These are phyloP conservation scores for Moricandia moricandioides DNA, from an alignment of 345 rosid genomes.

Conservation along the genomic window DNA sequence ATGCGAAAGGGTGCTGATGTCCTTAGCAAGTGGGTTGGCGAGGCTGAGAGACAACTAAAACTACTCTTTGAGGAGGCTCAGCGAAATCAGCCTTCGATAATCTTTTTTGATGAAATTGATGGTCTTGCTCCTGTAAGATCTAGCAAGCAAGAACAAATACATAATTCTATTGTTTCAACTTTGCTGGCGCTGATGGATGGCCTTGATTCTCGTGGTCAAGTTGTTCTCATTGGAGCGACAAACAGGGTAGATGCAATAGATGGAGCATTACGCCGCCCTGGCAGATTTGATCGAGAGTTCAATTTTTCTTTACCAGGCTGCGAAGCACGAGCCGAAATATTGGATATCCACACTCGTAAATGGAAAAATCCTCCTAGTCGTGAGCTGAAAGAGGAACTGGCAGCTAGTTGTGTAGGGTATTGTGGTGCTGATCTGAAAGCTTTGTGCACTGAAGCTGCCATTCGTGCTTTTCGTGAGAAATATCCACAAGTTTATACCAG, in stretches of 20 bases:
- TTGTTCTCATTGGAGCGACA: conserved; percentile 99
- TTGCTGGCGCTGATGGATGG: conserved; percentile 99
- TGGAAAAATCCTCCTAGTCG: conserved; percentile 91
- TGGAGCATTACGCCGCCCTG: conserved; percentile 99
- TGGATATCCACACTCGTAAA: conserved; percentile 95
- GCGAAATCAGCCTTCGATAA: conserved; percentile 96
- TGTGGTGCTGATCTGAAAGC: conserved; percentile 99
- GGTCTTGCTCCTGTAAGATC: conserved; percentile 99
- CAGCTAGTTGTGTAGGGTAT: conserved; percentile 97
- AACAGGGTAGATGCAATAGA: conserved; percentile 99
- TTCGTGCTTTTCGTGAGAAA: conserved; percentile 95
- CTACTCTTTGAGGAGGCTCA: conserved; percentile 99
- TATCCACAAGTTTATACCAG: conserved; percentile 99
- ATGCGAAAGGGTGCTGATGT: conserved; percentile 99
- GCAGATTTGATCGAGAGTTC: conserved; percentile 98
- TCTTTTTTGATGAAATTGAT: conserved; percentile 98
- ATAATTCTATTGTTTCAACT: conserved; percentile 97
- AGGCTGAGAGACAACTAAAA: conserved; percentile 98
- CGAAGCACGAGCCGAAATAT: conserved; percentile 94
- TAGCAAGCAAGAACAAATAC: conserved; percentile 99
- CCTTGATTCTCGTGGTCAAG: conserved; percentile 99
- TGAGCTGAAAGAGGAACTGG: conserved; percentile 84
- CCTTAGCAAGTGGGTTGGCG: conserved; percentile 99
- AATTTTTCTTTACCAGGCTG: conserved; percentile 97
- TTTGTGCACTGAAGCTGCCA: conserved; percentile 97